Evolutionary conservation across 371 early-diverging fungal genomes (phyloP), one percentile per base, ranked within the genome.

Genomic region (Mortierella sp.): DNA sequence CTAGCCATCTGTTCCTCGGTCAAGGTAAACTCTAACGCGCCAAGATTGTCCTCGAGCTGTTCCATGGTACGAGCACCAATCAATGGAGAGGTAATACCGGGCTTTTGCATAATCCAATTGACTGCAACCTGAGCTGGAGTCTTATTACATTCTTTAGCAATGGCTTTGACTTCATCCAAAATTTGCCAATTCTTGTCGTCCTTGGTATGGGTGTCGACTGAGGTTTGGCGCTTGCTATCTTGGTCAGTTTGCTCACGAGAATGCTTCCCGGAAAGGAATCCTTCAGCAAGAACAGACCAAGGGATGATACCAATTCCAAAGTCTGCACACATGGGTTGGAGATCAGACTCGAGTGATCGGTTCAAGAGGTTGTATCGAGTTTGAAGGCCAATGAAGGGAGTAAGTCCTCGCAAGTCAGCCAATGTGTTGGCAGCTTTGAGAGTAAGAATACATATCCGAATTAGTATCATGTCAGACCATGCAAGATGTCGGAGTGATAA

Each of bases 91-190:
- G 87, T 86, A 54, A 88, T 83, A 16, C 79, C 86, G 0, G 86
- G 86, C 55, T 85, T 87, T 64, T 88, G 87, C 37, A 84, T 37
- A 8, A 67, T 76, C 88, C 88, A 88, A 43, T 85, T 86, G 43
- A 83, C 51, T 0, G 87, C 77, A 9, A 88, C 87, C 49, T 86
- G 88, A 9, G 86, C 85, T 1, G 85, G 76, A 0, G 85, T 78
- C 24, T 66, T 65, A 2, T 70, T 66, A 12, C 84, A 78, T 37
- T 87, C 87, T 30, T 65, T 40, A 3, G 87, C 80, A 70, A 87
- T 81, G 12, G 73, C 72, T 39, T 72, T 73, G 47, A 87, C 78
- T 35, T 85, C 86, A 22, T 87, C 86, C 18, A 87, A 57, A 61
- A 87, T 76, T 11, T 26, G 52, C 84, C 84, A 86, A 62, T 81